Percentiles rank a stretch among this genome's conserved stretches.
phyloP scores from a whole-genome alignment of 106 monocot species.

The Dendrobium officinale region DNA sequence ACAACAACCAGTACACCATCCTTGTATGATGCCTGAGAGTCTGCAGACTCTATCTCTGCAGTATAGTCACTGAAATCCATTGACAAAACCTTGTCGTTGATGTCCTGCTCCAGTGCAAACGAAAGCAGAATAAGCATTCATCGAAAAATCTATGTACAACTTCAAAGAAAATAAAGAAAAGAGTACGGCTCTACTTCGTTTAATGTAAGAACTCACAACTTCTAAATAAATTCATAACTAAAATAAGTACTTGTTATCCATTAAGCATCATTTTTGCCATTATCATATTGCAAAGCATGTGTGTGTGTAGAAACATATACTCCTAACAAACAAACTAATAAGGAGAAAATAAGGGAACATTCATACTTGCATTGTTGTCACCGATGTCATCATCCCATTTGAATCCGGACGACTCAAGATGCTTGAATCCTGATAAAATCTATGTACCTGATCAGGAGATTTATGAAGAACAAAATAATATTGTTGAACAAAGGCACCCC shows the following conservation, averaged over 20 bases:
- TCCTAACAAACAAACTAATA: neutral
- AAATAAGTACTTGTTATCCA: neutral
- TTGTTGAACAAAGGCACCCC: constrained; percentile 68
- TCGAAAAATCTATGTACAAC: neutral
- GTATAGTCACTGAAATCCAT: constrained; percentile 35
- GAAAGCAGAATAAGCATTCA: neutral
- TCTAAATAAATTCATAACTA: neutral
- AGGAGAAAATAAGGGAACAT: neutral
- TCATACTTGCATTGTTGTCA: constrained; percentile 53
- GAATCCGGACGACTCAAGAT: constrained; percentile 53
- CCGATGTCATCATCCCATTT: constrained; percentile 45
- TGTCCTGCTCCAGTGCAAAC: constrained; percentile 28
- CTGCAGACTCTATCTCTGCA: constrained; percentile 38
- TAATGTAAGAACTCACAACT: too few species aligned
- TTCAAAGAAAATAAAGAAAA: neutral
- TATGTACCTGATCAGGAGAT: constrained; percentile 44
- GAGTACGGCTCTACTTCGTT: neutral
- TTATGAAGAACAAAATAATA: constrained; percentile 63
- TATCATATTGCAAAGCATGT: neutral
- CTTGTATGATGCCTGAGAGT: constrained; percentile 46
- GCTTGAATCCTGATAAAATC: constrained; percentile 76
- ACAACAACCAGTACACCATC: constrained; percentile 50
- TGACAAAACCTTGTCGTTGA: constrained; percentile 40
- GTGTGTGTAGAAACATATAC: too few species aligned
- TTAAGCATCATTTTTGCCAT: neutral